phyloP scores from a whole-genome alignment of 805 yeast species.

The Trichomonascus vanleenenianus region DNA sequence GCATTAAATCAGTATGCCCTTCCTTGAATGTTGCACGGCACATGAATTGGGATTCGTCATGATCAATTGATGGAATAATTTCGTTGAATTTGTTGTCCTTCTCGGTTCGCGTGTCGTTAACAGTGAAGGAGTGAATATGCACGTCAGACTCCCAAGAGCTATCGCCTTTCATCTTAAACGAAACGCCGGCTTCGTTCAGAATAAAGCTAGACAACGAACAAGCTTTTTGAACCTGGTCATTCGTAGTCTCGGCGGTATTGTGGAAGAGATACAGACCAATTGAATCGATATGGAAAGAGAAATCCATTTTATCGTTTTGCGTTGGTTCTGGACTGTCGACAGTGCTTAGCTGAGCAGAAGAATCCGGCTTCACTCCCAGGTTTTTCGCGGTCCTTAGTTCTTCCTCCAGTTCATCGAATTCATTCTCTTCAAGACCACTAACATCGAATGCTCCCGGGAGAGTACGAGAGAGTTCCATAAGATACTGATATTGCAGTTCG shows the following conservation, averaged over 20 bases:
- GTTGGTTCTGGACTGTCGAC: slow-evolving; percentile 1
- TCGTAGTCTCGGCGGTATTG: slow-evolving; percentile 18
- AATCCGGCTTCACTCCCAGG: slow-evolving; percentile 7
- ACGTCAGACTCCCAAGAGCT: slow-evolving; percentile 53
- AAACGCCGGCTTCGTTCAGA: slow-evolving; percentile 48
- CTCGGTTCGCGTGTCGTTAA: slow-evolving; percentile 60
- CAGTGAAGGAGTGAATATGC: slow-evolving; percentile 62
- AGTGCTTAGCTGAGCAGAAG: neutral
- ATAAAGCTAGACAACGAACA: slow-evolving; percentile 46
- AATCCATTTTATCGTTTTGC: slow-evolving; percentile 24
- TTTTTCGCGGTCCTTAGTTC: slow-evolving; percentile 17
- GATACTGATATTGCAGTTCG: slow-evolving; percentile 58
- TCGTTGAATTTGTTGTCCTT: slow-evolving; percentile 68
- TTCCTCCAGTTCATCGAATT: slow-evolving; percentile 38
- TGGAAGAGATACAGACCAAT: slow-evolving; percentile 44
- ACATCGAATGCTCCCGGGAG: slow-evolving; percentile 47
- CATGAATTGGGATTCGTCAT: slow-evolving; percentile 64
- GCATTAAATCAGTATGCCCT: slow-evolving; percentile 36
- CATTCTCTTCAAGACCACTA: slow-evolving; percentile 47
- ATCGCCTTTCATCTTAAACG: slow-evolving; percentile 44
- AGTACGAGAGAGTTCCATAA: slow-evolving; percentile 48
- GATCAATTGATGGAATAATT: slow-evolving; percentile 63
- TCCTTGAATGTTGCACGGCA: slow-evolving; percentile 34
- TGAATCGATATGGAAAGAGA: slow-evolving; percentile 53
- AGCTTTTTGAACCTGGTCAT: slow-evolving; percentile 21